Evolutionary conservation across 805 yeast species (phyloP), one percentile per base, ranked within the genome.

Genomic region (Pichia pseudocactophila): DNA sequence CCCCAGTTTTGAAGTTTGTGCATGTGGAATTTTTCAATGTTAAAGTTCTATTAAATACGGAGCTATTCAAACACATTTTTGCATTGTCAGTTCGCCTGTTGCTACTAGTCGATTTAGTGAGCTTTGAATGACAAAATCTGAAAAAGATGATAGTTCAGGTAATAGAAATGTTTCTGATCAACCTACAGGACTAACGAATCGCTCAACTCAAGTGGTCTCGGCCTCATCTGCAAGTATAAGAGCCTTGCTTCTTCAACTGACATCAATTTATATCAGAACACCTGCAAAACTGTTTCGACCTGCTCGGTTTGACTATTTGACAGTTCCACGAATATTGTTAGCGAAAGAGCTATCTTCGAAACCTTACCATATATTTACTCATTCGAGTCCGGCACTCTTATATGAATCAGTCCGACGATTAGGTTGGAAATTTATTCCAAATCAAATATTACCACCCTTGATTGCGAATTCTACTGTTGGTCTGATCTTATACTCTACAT

Each of bases 381-480:
- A 89, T 59, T 83, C 95, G 1, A 76, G 86, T 1, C 61, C 87
- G 3, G 96, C 89, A 6, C 68, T 89, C 52, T 60, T 90, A 26
- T 66, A 76, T 36, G 74, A 74, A 42, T 94, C 95, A 0, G 66
- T 87, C 27, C 75, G 71, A 48, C 71, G 73, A 44, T 17, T 44
- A 27, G 97, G 97, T 2, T 85, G 96, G 95, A 66, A 71, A 43
- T 84, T 85, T 50, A 76, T 90, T 12, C 96, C 96, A 0, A 84
- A 85, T 47, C 82, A 80, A 46, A 79, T 88, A 1, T 61, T 89
- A 18, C 97, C 97, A 2, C 97, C 97, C 1, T 63, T 90, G 35
- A 47, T 89, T 1, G 95, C 94, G 13, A 90, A 90, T 57, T 82
- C 95, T 13, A 81, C 82, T n/a, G 80, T 94, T 1, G 97, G 97